phyloP scores from a whole-genome alignment of 305 asterid species.

The Salvia sclarea region DNA sequence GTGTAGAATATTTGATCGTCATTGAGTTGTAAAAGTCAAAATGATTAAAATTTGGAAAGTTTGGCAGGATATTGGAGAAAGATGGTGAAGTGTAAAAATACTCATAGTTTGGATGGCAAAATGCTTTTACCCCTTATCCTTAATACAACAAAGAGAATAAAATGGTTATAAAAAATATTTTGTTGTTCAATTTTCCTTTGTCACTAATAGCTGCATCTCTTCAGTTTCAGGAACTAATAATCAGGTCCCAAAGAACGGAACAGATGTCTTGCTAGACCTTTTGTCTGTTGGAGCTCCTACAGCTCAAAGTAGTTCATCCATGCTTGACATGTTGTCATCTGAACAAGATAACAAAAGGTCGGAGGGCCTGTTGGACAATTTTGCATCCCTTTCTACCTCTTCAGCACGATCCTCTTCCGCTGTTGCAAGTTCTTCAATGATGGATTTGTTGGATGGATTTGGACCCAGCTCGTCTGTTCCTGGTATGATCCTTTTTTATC shows the following conservation, averaged over 20 bases:
- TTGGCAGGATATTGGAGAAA: background rate
- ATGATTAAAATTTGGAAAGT: background rate
- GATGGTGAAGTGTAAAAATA: background rate
- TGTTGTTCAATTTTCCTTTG: conserved; percentile 9
- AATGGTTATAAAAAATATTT: conserved; percentile 14
- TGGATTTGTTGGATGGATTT: conserved; percentile 83
- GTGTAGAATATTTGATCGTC: background rate
- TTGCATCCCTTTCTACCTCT: conserved; percentile 56
- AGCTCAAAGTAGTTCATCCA: conserved; percentile 55
- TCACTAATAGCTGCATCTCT: conserved; percentile 29
- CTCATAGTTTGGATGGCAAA: background rate
- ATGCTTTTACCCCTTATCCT: background rate
- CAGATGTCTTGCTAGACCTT: conserved; percentile 76
- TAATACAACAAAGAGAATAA: conserved; percentile 16
- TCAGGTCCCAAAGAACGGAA: conserved; percentile 61
- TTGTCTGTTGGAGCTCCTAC: conserved; percentile 85
- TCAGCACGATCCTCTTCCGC: conserved; percentile 44
- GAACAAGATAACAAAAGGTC: conserved; percentile 52
- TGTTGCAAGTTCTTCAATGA: conserved; percentile 66
- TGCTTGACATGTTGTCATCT: conserved; percentile 44
- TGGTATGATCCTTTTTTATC: conserved; percentile 45
- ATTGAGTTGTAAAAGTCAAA: background rate
- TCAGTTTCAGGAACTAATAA: conserved; percentile 59
- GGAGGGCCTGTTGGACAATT: conserved; percentile 46
- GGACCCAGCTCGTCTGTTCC: conserved; percentile 53